Evolutionary conservation across 2,329 filamentous ascomycete species (phyloP), one percentile per base, ranked within the genome.

Genomic region (Fusarium anthophilum): DNA sequence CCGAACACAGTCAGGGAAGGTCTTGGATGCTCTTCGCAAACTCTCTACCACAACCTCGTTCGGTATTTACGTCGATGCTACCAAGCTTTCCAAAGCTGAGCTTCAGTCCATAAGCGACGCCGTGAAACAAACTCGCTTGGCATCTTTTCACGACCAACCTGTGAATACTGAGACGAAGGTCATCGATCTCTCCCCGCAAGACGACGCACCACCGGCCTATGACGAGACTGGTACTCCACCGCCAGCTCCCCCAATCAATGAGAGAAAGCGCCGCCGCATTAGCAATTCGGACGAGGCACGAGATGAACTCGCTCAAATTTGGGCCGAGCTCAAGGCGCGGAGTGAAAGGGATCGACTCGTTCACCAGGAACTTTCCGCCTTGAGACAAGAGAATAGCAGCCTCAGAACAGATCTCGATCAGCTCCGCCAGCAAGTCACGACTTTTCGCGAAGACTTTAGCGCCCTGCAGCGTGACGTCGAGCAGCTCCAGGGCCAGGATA

Each of bases 11-110:
- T 66, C 65, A 4, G 70, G 70, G 6, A 59, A 32, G 61, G 70
- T 73, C 14, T 37, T 73, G 32, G 70, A 73, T 22, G 60, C 66
- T 39, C 22, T 73, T n/a, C 65, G 70, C 10, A 44, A 50, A 53
- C 60, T 73, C 18, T 51, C 45, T 24, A 39, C 48, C 4, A 44
- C 48, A 7, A 66, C 39, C 35, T 54, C 60, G 20, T 73, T 73
- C 5, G 14, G 39, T 41, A 51, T 73, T 26, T 73, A 73, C 47
- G 37, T 73, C 43, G 66, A 60, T 15, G 71, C 67, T 32, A 22
- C 30, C 8, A 62, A 63, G 24, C 18, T 73, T 28, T 56, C 71
- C 22, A 73, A 70, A 41, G 45, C 67, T 6, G 56, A 71, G 22
- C 66, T 73, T 4, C 66, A 55, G 26, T 44, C 37, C 32, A 68